phyloP scores from a whole-genome alignment of 208 protist genomes.

The Giardia muris region DNA sequence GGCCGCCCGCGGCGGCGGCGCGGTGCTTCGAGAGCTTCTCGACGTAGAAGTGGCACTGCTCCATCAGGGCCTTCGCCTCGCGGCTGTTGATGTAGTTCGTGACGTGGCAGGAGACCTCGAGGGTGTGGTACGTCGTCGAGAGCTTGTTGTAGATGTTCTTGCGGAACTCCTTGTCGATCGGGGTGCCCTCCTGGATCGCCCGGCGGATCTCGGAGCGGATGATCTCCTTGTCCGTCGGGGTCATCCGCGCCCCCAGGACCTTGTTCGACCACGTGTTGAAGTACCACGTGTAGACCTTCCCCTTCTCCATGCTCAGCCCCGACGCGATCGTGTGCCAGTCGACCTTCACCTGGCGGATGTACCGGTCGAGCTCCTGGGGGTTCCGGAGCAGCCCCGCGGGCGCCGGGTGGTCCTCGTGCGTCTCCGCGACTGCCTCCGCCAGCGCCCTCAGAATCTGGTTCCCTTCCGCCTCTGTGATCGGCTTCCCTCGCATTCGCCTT shows the following conservation, averaged over 20 bases:
- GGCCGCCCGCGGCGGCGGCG: neutral
- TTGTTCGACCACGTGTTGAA: neutral
- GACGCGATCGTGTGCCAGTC: neutral
- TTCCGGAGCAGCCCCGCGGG: neutral
- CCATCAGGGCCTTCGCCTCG: neutral
- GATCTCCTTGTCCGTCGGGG: neutral
- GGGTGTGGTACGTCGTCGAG: neutral
- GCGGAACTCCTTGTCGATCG: neutral
- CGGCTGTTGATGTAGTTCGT: neutral
- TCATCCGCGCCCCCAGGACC: neutral
- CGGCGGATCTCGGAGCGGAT: neutral
- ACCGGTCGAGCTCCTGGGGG: neutral
- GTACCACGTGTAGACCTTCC: slow-evolving; percentile 3
- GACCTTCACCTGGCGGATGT: neutral
- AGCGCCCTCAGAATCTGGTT: neutral
- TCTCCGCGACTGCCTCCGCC: neutral
- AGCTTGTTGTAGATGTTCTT: slow-evolving; percentile 2
- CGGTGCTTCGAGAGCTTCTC: neutral
- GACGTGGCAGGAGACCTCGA: neutral
- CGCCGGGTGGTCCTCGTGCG: neutral
- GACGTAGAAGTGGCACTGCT: neutral
- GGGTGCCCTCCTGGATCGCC: neutral
- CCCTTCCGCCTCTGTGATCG: neutral
- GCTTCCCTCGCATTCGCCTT: neutral
- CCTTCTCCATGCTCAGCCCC: neutral